phyloP scores from a whole-genome alignment of 108 stramenopile species.

The Nitzschia sp. region DNA sequence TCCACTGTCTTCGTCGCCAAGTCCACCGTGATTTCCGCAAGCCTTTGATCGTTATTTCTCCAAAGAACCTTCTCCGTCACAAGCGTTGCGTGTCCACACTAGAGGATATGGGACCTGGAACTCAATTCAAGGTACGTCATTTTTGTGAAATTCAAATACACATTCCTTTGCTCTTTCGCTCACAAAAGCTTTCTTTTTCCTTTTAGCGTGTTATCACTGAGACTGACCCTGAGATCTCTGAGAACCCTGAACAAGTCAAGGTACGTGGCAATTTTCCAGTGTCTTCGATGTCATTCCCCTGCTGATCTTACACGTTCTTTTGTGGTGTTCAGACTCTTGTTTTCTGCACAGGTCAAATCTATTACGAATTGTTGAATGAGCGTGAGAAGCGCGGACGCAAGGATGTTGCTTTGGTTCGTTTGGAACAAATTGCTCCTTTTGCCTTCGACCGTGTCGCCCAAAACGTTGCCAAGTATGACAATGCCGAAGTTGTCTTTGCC shows the following conservation, averaged over 20 bases:
- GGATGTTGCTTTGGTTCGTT: slow-evolving; percentile 92
- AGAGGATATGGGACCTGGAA: slow-evolving; percentile 93
- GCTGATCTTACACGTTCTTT: background rate
- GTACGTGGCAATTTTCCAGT: slow-evolving; percentile 33
- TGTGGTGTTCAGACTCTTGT: slow-evolving; percentile 66
- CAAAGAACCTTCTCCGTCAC: slow-evolving; percentile 95
- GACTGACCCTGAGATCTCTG: slow-evolving; percentile 59
- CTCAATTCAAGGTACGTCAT: slow-evolving; percentile 63
- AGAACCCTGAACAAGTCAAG: slow-evolving; percentile 83
- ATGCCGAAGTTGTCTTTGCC: slow-evolving; percentile 95
- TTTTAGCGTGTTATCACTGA: slow-evolving; percentile 78
- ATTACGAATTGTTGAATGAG: slow-evolving; percentile 94
- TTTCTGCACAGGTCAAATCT: slow-evolving; percentile 96
- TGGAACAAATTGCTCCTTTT: slow-evolving; percentile 99
- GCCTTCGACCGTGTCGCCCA: slow-evolving; percentile 93
- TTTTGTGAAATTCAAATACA: too few species aligned
- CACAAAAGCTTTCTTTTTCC: slow-evolving; percentile 1
- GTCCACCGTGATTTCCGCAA: slow-evolving; percentile 99
- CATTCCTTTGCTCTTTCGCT: background rate
- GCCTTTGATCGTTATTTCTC: slow-evolving; percentile 94
- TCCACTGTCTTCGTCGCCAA: slow-evolving; percentile 98
- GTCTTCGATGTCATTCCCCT: background rate
- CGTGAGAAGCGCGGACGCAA: slow-evolving; percentile 73
- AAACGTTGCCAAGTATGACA: slow-evolving; percentile 70
- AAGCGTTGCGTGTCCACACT: slow-evolving; percentile 83